phyloP scores from a whole-genome alignment of 352 stramenopile species.

The Halophytophthora polymorphica region DNA sequence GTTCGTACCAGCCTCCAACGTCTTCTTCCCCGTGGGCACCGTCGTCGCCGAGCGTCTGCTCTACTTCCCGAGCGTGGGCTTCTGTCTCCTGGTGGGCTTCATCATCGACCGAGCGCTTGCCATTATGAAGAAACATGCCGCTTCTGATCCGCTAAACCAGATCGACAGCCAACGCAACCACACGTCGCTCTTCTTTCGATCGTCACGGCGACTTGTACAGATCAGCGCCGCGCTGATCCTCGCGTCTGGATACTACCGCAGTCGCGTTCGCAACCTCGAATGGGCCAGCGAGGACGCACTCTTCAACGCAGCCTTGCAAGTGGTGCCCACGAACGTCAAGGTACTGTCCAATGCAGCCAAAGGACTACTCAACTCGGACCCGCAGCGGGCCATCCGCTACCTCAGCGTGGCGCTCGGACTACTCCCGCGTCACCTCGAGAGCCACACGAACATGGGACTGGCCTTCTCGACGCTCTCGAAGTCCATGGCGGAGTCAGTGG shows the following conservation, averaged over 20 bases:
- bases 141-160: background rate
- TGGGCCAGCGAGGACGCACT: conserved; percentile 58
- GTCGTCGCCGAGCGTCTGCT: conserved; percentile 89
- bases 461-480: conserved; percentile 21
- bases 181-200: background rate
- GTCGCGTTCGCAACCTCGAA: conserved; percentile 52
- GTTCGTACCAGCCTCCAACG: conserved; percentile 90
- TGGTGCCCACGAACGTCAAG: conserved; percentile 73
- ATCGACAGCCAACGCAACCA: background rate
- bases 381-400: conserved; percentile 31
- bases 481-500: background rate
- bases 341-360: conserved; percentile 74
- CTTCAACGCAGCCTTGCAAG: conserved; percentile 48
- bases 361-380: conserved; percentile 46
- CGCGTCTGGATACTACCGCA: conserved; percentile 33
- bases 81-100: conserved; percentile 61
- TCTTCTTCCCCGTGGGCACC: conserved; percentile 89
- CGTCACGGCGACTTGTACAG: conserved; percentile 10
- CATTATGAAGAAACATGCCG: conserved; percentile 18
- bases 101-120: conserved; percentile 26
- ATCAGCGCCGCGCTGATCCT: conserved; percentile 27
- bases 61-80: conserved; percentile 89
- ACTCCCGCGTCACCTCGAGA: conserved; percentile 47
- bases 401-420: conserved; percentile 34
- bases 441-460: conserved; percentile 55